Evolutionary conservation across 306 rosid species (phyloP).

Genomic region (Hylodesmum podocarpum): DNA sequence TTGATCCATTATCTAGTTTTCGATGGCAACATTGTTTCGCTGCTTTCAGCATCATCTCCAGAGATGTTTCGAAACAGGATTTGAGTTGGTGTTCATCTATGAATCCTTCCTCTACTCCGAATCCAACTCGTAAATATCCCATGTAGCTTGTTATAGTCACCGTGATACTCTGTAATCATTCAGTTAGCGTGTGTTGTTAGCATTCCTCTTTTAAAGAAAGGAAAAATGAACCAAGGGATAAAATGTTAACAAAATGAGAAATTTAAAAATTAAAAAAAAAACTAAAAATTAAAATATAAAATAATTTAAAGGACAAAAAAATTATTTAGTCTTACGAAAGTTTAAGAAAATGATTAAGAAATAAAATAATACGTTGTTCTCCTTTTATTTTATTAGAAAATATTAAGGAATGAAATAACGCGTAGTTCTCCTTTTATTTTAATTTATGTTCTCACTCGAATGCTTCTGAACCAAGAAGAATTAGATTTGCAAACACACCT

Average conservation of each 20-base stretch:
- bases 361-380: neutral
- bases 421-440: neutral
- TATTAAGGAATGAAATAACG: neutral
- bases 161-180: constrained; percentile 23
- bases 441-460: too few species aligned
- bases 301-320: too few species aligned
- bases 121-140: constrained; percentile 24
- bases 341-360: neutral
- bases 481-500: neutral
- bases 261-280: too few species aligned
- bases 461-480: neutral
- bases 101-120: constrained; percentile 29
- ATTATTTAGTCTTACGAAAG: too few species aligned
- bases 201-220: too few species aligned
- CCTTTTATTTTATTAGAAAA: neutral
- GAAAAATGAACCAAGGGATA: too few species aligned
- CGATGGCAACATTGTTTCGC: constrained; percentile 1
- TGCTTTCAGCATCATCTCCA: constrained; percentile 15
- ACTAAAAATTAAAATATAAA: too few species aligned
- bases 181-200: too few species aligned
- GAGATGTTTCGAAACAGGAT: constrained; percentile 4
- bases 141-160: constrained; percentile 27
- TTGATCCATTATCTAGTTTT: neutral
- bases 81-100: constrained; percentile 18
- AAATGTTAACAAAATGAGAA: too few species aligned